Evolutionary conservation across 345 rosid species (phyloP), one percentile per base, ranked within the genome.

Genomic region (Citrus australasica): DNA sequence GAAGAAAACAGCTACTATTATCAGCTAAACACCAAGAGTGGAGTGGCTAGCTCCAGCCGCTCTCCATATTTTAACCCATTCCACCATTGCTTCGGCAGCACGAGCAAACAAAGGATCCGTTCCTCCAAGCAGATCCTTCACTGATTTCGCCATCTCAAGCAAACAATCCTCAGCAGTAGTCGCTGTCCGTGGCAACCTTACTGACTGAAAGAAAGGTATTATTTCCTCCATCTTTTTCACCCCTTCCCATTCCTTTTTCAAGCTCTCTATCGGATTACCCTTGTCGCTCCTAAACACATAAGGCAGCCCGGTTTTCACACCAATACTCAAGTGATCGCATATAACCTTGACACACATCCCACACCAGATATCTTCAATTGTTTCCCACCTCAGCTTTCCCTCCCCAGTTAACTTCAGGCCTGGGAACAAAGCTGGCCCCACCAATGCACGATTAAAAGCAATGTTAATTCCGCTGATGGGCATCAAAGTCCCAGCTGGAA

Each of bases 231-330:
- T 93, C 82, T 88, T 89, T 89, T 90, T 95, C 86, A 95, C 89
- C 11, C 98, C 98, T 86, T 93, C 94, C 99, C 99, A 95, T 79
- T 95, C 97, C 78, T 95, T 95, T 82, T 90, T 93, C 89, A 93
- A 76, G 79, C 97, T 95, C 72, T 90, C 94, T 48, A 92, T 84
- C 0, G 98, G 93, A 77, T 86, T 82, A 21, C 97, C 97, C 78
- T 97, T 85, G n/a, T 95, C 99, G 25, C 81, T 87, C 83, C 99
- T 92, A 93, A 92, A 92, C 59, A 95, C 93, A 22, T 95, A 95
- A 9, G 99, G 99, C 76, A 93, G 80, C 25, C 99, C 99, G 0
- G 79, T 92, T 77, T 95, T 95, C 85, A 93, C 97, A 7, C 99
- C 98, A 28, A 87, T 82, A n/a, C 91, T 89, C 71, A 95, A 83